These are phyloP conservation scores for Fusarium agapanthi DNA, from an alignment of 2,329 filamentous ascomycete genomes.

Conservation along the genomic window DNA sequence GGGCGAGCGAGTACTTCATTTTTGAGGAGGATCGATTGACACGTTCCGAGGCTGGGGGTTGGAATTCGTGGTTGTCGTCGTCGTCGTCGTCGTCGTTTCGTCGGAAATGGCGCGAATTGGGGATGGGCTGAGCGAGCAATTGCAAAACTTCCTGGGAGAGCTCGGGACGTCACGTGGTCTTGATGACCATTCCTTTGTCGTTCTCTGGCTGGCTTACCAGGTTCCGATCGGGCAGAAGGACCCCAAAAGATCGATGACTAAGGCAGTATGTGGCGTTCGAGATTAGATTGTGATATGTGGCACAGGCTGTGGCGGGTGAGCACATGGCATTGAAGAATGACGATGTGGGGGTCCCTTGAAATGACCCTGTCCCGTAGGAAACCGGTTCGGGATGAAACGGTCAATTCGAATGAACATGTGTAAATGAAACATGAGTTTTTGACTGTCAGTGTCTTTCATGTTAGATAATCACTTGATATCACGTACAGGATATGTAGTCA, in stretches of 20 bases:
- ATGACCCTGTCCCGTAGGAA: conserved; percentile 36
- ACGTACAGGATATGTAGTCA: neutral
- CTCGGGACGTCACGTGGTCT: conserved; percentile 48
- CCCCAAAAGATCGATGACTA: neutral
- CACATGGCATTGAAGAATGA: neutral
- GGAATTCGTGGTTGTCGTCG: conserved; percentile 34
- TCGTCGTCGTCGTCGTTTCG: conserved; percentile 40
- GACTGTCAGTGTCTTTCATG: neutral
- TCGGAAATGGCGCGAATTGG: conserved; percentile 48
- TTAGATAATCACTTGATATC: neutral
- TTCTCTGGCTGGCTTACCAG: conserved; percentile 28
- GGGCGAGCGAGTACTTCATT: conserved; percentile 78
- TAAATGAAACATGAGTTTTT: neutral
- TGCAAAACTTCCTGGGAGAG: conserved; percentile 45
- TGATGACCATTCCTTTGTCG: conserved; percentile 42
- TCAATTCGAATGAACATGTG: conserved; percentile 6
- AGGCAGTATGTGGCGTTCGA: neutral
- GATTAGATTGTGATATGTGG: neutral
- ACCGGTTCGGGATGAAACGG: conserved; percentile 40
- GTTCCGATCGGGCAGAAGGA: conserved; percentile 29
- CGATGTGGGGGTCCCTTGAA: conserved; percentile 31
- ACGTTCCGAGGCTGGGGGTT: conserved; percentile 31
- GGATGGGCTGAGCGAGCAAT: conserved; percentile 44
- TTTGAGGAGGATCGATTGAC: conserved; percentile 47
- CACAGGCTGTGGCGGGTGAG: neutral